Percentiles rank a stretch among this genome's conserved stretches.
Conservation (phyloP, 2,329 filamentous ascomycete genomes). For the Cylindrodendrum hubeiense region DNA sequence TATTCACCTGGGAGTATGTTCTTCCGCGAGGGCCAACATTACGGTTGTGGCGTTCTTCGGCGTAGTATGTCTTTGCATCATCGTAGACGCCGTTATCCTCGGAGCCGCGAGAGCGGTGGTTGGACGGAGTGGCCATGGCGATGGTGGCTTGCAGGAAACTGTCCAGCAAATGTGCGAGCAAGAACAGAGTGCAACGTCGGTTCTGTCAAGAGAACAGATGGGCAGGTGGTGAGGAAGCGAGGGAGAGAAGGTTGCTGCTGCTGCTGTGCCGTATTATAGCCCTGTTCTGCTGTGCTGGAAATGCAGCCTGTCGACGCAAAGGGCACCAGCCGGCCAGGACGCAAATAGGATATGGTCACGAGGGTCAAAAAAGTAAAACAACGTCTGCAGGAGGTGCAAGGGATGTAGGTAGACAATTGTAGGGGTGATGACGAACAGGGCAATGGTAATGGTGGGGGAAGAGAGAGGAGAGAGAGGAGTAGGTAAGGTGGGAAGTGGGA, state of each 20-base stretch:
- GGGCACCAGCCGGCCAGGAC: conserved; percentile 21
- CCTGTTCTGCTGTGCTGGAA: conserved; percentile 15
- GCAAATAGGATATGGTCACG: conserved; percentile 32
- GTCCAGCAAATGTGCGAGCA: conserved; percentile 8
- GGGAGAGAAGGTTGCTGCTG: conserved; percentile 4
- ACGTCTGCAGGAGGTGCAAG: conserved; percentile 17
- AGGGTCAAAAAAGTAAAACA: conserved; percentile 33
- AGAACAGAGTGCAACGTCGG: conserved; percentile 19
- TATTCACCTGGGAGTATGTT: conserved; percentile 67
- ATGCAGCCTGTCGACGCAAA: conserved; percentile 24
- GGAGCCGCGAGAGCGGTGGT: conserved; percentile 51
- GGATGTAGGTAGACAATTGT: conserved; percentile 29
- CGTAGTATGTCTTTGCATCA: conserved; percentile 71
- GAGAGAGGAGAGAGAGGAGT: conserved; percentile 20
- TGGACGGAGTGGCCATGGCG: conserved; percentile 45
- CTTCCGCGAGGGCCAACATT: conserved; percentile 64
- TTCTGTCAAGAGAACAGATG: conserved; percentile 14
- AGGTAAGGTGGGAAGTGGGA: conserved; percentile 22
- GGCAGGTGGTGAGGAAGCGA: background rate
- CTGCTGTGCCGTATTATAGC: conserved; percentile 23
- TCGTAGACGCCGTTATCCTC: conserved; percentile 66
- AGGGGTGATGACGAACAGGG: conserved; percentile 38
- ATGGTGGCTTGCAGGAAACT: conserved; percentile 7
- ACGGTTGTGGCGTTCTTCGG: conserved; percentile 65
- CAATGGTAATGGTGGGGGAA: conserved; percentile 25